phyloP scores from a whole-genome alignment of 192 early-diverging fungal species.

The Coemansia javaensis region DNA sequence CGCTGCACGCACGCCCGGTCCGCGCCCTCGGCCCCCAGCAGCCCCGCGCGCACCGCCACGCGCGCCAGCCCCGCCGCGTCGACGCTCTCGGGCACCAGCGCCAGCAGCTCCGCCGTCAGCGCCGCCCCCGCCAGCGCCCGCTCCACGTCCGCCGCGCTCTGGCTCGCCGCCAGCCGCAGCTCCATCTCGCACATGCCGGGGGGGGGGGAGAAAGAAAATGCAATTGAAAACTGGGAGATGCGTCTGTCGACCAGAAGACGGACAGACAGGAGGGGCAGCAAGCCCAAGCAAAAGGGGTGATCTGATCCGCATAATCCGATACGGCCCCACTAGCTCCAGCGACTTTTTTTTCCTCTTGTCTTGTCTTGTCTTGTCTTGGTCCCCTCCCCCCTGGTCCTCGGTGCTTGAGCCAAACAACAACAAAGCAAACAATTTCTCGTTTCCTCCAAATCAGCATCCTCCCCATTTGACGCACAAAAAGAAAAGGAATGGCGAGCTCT shows the following conservation, averaged over 20 bases:
- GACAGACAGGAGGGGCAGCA: too few relatives aligned
- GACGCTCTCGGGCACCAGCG: slow-evolving; percentile 20
- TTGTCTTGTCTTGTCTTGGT: too few relatives aligned
- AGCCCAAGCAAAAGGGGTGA: too few relatives aligned
- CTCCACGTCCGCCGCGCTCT: not conserved
- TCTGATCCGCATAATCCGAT: too few relatives aligned
- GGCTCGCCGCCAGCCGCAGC: slow-evolving; percentile 14
- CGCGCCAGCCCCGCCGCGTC: slow-evolving; percentile 6
- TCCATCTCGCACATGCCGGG: slow-evolving; percentile 38
- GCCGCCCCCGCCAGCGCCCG: not conserved
- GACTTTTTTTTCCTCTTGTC: too few relatives aligned
- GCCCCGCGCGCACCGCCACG: slow-evolving; percentile 1
- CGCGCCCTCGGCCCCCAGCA: not conserved
- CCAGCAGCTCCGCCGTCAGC: slow-evolving; percentile 9
- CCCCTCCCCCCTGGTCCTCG: too few relatives aligned
- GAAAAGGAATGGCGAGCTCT: slow-evolving; percentile 48
- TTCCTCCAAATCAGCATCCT: not conserved
- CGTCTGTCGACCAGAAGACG: too few relatives aligned
- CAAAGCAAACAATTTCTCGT: not conserved
- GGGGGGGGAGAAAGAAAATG: too few relatives aligned
- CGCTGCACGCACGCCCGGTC: slow-evolving; percentile 9
- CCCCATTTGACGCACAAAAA: too few relatives aligned
- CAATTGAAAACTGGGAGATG: too few relatives aligned
- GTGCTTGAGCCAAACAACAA: too few relatives aligned
- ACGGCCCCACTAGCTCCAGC: too few relatives aligned